Percentiles rank a stretch among this genome's conserved stretches.
phyloP scores from a whole-genome alignment of 2,329 filamentous ascomycete species.

The Xylaria sp. region DNA sequence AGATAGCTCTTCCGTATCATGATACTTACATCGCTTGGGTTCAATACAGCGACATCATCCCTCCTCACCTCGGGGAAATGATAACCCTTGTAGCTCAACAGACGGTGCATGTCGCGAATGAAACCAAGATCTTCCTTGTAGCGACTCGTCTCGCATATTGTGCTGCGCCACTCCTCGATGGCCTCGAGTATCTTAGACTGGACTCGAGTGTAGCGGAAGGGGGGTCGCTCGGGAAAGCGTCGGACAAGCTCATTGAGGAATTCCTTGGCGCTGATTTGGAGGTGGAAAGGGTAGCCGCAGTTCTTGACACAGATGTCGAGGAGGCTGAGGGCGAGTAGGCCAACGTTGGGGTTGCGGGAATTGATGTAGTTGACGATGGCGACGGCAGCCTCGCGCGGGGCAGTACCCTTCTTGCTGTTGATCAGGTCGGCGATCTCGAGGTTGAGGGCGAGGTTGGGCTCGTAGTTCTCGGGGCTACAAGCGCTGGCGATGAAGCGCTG shows the following conservation, averaged over 20 bases:
- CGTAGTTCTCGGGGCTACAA: slow-evolving; percentile 96
- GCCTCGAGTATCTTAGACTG: slow-evolving; percentile 92
- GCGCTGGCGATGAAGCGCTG: slow-evolving; percentile 96
- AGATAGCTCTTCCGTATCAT: neutral
- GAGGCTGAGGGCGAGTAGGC: slow-evolving; percentile 85
- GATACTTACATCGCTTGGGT: slow-evolving; percentile 88
- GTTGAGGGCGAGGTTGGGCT: slow-evolving; percentile 94
- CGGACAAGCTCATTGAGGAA: slow-evolving; percentile 98
- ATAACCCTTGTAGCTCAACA: slow-evolving; percentile 97
- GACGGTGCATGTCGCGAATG: slow-evolving; percentile 95
- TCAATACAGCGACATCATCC: slow-evolving; percentile 95
- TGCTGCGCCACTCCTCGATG: slow-evolving; percentile 97
- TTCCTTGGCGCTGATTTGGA: slow-evolving; percentile 98
- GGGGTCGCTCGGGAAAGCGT: slow-evolving; percentile 91
- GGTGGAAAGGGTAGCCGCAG: slow-evolving; percentile 97
- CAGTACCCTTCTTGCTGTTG: slow-evolving; percentile 95
- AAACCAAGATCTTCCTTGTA: slow-evolving; percentile 98
- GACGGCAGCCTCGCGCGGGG: slow-evolving; percentile 92
- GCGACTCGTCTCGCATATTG: slow-evolving; percentile 96
- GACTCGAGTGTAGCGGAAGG: slow-evolving; percentile 82
- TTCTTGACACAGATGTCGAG: slow-evolving; percentile 99
- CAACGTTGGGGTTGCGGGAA: slow-evolving; percentile 94
- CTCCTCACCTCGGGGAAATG: slow-evolving; percentile 89
- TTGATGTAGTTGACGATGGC: slow-evolving; percentile 95
- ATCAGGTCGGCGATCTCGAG: slow-evolving; percentile 96